Conservation (phyloP, 78 protist species). For the Chrysochromulina parva region DNA sequence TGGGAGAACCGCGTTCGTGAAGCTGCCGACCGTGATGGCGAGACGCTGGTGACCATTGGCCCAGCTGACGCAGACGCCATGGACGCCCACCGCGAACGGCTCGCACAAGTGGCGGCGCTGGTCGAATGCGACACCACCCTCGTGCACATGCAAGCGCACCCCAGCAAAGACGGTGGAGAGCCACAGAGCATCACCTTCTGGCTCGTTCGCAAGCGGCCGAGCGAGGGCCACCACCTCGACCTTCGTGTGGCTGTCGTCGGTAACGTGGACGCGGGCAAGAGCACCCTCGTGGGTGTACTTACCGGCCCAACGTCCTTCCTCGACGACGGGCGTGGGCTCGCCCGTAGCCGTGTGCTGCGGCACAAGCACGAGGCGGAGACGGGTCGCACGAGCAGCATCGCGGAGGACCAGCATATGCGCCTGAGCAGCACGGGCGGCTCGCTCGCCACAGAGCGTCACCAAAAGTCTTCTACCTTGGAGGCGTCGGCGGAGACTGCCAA, state of each 20-base stretch:
- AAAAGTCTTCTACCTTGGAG: not conserved
- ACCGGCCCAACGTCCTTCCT: not conserved
- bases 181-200: no score
- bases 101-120: not conserved
- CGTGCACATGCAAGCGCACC: not conserved
- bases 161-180: no score
- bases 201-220: no score
- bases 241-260: constrained; percentile 80
- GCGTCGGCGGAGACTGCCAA: not conserved
- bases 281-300: not conserved
- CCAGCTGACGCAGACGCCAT: not conserved
- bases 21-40: not conserved
- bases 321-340: not conserved
- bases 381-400: not conserved
- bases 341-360: not conserved
- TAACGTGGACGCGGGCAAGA: constrained; percentile 81
- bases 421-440: not conserved
- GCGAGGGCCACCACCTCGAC: constrained; percentile 58
- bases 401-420: not conserved
- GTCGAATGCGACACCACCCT: not conserved
- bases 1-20: not conserved
- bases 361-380: constrained; percentile 47
- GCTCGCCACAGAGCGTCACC: not conserved
- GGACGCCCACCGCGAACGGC: not conserved
- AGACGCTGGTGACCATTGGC: not conserved